Evolutionary conservation across 176 grass and related monocot species (phyloP), one percentile per base, ranked within the genome.

Genomic region (Urochloa ruziziensis): DNA sequence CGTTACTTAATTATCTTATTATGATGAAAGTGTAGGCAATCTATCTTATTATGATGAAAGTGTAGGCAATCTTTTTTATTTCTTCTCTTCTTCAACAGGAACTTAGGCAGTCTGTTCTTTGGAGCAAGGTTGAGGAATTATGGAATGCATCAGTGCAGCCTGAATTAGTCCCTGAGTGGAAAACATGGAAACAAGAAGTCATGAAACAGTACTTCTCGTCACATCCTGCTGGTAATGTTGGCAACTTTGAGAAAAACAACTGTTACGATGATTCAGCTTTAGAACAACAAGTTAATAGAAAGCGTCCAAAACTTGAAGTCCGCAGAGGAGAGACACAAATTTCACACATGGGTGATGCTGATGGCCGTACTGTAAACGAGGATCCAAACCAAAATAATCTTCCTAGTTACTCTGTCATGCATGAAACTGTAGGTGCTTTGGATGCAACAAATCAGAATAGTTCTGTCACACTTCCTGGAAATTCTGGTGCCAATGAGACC

Each of bases 171-270:
- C 83, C 83, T 17, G 93, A 96, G 54, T 99, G 96, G 96, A 99
- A 96, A 92, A 92, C 89, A 40, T 91, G 89, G 94, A 99, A 94
- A 65, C 96, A 96, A 52, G 93, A 99, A 80, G 81, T 90, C 61
- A 96, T 95, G 75, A 96, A 90, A 92, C 90, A 77, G 65, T 96
- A 90, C 74, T 88, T 90, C 80, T 57, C 87, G 52, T 94, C 83
- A 54, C 85, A 93, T 82, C 77, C 91, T 82, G 57, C 86, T 77
- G 76, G 71, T 69, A 88, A 86, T 68, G 46, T 42, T 61, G 80
- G 71, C 62, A 82, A 83, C 52, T 56, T 70, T 67, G 93, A 90
- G 57, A 76, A 85, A 56, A 80, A 70, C 25, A 82, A 30, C 81
- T 57, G 29, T 77, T 84, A 61, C 27, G 49, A 64, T 62, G 80